A percentile compares a stretch with the other conserved stretches of the same genome.
Evolutionary conservation across 2,329 filamentous ascomycete genomes (phyloP).

Genomic region (Aspergillus tanneri): DNA sequence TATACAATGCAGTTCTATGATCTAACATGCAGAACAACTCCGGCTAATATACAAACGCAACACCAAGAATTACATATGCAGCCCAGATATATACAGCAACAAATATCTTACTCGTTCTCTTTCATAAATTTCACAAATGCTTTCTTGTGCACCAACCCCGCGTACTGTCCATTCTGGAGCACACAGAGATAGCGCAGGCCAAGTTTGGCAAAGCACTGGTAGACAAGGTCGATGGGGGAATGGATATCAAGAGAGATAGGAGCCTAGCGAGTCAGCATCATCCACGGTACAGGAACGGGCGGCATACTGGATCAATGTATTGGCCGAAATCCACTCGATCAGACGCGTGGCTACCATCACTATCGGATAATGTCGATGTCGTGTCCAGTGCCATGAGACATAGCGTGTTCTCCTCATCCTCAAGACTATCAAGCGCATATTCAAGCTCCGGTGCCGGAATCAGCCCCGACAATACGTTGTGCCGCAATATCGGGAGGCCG

Average conservation of each 20-base stretch:
- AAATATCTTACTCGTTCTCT: constrained; percentile 68
- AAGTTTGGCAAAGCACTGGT: constrained; percentile 93
- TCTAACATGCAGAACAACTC: too few species aligned
- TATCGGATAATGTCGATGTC: constrained; percentile 57
- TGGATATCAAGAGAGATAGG: constrained; percentile 84
- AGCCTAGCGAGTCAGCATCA: constrained; percentile 51
- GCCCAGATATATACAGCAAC: too few species aligned
- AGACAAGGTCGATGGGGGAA: constrained; percentile 90
- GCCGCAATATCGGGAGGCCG: constrained; percentile 78
- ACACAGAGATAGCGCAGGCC: constrained; percentile 92
- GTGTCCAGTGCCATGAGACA: constrained; percentile 78
- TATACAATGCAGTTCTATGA: too few species aligned
- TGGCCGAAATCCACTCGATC: constrained; percentile 83
- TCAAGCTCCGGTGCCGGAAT: constrained; percentile 94
- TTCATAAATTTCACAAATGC: constrained; percentile 93
- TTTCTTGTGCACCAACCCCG: constrained; percentile 95
- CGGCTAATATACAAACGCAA: too few species aligned
- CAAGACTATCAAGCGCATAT: constrained; percentile 81
- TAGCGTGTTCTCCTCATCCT: constrained; percentile 66
- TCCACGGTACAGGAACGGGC: too few species aligned
- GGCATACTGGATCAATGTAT: constrained; percentile 79
- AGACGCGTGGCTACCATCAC: constrained; percentile 53
- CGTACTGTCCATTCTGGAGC: constrained; percentile 76
- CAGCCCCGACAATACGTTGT: constrained; percentile 78
- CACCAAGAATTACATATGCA: too few species aligned